Evolutionary conservation across 78 protist genomes (phyloP).

Genomic region (Dictyostelium citrinum): DNA sequence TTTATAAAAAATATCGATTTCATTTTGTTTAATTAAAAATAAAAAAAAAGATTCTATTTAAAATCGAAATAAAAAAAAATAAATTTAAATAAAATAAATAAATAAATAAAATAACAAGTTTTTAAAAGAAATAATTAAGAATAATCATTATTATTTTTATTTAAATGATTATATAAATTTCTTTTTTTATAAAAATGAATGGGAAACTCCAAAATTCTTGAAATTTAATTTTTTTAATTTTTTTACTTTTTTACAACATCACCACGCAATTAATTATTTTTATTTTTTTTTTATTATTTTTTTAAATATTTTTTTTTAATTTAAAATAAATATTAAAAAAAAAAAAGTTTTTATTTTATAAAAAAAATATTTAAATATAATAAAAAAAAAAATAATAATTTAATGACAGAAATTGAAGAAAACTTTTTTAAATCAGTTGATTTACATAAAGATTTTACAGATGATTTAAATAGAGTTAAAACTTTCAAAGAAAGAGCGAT

Average conservation of each 20-base stretch:
- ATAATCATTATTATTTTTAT: too few species aligned
- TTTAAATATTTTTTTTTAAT: too few species aligned
- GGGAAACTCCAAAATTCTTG: background rate
- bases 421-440: slow-evolving; percentile 29
- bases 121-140: background rate
- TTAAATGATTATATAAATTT: background rate
- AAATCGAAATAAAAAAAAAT: too few species aligned
- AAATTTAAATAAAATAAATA: too few species aligned
- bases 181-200: background rate
- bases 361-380: background rate
- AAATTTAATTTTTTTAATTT: background rate
- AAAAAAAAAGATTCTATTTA: too few species aligned
- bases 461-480: background rate
- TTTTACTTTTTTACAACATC: background rate
- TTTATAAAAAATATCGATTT: too few species aligned
- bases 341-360: too few species aligned
- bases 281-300: background rate
- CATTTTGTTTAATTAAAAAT: too few species aligned
- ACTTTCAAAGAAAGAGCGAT: slow-evolving; percentile 1
- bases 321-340: too few species aligned
- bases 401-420: background rate
- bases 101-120: too few species aligned
- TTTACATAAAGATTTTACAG: slow-evolving; percentile 5
- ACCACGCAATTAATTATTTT: background rate
- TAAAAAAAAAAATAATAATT: background rate